Percentiles rank a stretch among this genome's conserved stretches.
These are phyloP conservation scores for Suillus subaureus DNA, from an alignment of 768 basidiomycete species.

Conservation along the genomic window DNA sequence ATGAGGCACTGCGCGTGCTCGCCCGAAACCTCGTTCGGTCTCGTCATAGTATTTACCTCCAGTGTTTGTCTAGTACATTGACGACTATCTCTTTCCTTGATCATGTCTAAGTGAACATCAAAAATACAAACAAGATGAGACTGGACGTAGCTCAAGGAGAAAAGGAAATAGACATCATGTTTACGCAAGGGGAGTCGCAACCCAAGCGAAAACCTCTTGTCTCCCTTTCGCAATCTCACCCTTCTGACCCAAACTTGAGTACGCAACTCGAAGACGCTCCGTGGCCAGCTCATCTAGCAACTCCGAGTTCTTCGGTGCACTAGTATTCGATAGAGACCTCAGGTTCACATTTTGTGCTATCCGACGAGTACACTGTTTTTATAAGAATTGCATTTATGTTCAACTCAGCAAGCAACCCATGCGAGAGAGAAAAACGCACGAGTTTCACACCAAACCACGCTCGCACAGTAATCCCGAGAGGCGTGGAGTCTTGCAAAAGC, in stretches of 20 bases:
- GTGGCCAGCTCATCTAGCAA: conserved; percentile 73
- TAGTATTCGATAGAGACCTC: conserved; percentile 59
- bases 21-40: neutral
- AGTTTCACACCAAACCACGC: conserved; percentile 87
- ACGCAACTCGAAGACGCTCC: conserved; percentile 66
- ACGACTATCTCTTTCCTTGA: neutral
- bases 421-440: conserved; percentile 43
- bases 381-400: conserved; percentile 12
- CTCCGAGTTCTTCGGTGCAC: conserved; percentile 53
- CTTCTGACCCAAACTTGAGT: conserved; percentile 46
- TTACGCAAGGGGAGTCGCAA: conserved; percentile 24
- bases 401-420: neutral
- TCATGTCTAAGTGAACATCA: neutral
- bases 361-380: conserved; percentile 57
- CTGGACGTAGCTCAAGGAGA: neutral
- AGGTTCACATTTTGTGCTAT: conserved; percentile 45
- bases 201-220: conserved; percentile 49
- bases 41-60: neutral
- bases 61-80: neutral
- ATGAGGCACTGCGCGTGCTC: neutral
- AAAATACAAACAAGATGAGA: neutral
- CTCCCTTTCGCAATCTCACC: conserved; percentile 42
- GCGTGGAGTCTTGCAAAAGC: conserved; percentile 51
- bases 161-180: neutral
- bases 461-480: conserved; percentile 51